Evolutionary conservation across 176 grass and related monocot genomes (phyloP).

Genomic region (Themeda triandra): DNA sequence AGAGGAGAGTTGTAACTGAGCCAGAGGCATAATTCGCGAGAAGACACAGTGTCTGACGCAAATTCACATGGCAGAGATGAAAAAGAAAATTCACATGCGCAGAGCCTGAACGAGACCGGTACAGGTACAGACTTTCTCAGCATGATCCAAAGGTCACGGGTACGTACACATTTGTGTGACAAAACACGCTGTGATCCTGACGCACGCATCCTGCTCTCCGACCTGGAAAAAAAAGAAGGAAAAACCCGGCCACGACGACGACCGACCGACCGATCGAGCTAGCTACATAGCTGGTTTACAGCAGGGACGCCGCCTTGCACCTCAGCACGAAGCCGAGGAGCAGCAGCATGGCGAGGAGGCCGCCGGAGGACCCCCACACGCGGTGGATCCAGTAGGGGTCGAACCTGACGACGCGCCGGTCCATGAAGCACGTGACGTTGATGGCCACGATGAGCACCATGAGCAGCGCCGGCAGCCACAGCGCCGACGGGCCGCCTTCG

Average conservation of each 20-base stretch:
- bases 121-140: background rate
- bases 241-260: background rate
- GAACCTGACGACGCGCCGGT: slow-evolving; percentile 67
- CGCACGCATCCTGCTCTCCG: background rate
- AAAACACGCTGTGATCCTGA: background rate
- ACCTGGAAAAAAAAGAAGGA: background rate
- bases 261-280: background rate
- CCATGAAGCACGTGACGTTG: slow-evolving; percentile 79
- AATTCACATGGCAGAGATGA: slow-evolving; percentile 1
- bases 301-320: slow-evolving; percentile 65
- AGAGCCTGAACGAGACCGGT: background rate
- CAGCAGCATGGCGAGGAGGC: slow-evolving; percentile 74
- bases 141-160: background rate
- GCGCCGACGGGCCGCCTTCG: slow-evolving; percentile 22
- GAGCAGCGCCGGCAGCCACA: slow-evolving; percentile 74
- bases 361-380: slow-evolving; percentile 76
- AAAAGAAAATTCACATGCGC: background rate
- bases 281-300: background rate
- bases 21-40: background rate
- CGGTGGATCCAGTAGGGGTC: slow-evolving; percentile 98
- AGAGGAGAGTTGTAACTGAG: background rate
- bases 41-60: background rate
- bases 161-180: background rate
- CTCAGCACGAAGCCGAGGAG: slow-evolving; percentile 92
- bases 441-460: slow-evolving; percentile 62